Evolutionary conservation across 176 grass and related monocot genomes (phyloP).

Genomic region (Aegilops bicornis): DNA sequence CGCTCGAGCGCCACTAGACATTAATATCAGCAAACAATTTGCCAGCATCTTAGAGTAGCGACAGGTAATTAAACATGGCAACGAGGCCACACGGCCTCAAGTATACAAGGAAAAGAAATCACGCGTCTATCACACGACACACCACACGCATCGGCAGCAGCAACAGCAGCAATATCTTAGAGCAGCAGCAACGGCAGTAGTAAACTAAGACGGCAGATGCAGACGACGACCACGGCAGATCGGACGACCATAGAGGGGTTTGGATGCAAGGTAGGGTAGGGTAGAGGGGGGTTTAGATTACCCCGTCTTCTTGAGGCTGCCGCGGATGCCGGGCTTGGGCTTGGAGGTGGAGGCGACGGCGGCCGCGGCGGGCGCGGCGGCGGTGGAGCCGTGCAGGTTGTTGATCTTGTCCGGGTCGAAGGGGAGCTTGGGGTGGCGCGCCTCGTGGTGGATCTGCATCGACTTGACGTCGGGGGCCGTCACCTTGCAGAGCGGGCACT

Average conservation of each 20-base stretch:
- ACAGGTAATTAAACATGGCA: slow-evolving; percentile 28
- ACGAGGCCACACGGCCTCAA: neutral
- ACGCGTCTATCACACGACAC: slow-evolving; percentile 37
- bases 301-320: slow-evolving; percentile 77
- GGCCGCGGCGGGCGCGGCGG: neutral
- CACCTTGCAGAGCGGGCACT: slow-evolving; percentile 81
- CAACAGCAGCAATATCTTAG: slow-evolving; percentile 15
- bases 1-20: neutral
- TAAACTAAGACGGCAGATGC: neutral
- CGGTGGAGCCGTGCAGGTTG: slow-evolving; percentile 63
- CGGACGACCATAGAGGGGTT: neutral
- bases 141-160: slow-evolving; percentile 24
- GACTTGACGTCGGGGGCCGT: slow-evolving; percentile 84
- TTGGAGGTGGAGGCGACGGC: slow-evolving; percentile 37
- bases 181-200: neutral
- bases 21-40: slow-evolving; percentile 21
- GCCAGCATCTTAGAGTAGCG: slow-evolving; percentile 17
- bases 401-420: slow-evolving; percentile 75
- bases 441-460: slow-evolving; percentile 99
- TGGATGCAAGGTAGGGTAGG: too few relatives aligned
- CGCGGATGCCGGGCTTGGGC: slow-evolving; percentile 70
- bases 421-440: slow-evolving; percentile 85
- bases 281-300: neutral
- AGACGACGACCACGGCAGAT: neutral
- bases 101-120: neutral